Evolutionary conservation across 148 eudicot species (phyloP), one percentile per base, ranked within the genome.

Genomic region (Amaranthus hypochondriacus): DNA sequence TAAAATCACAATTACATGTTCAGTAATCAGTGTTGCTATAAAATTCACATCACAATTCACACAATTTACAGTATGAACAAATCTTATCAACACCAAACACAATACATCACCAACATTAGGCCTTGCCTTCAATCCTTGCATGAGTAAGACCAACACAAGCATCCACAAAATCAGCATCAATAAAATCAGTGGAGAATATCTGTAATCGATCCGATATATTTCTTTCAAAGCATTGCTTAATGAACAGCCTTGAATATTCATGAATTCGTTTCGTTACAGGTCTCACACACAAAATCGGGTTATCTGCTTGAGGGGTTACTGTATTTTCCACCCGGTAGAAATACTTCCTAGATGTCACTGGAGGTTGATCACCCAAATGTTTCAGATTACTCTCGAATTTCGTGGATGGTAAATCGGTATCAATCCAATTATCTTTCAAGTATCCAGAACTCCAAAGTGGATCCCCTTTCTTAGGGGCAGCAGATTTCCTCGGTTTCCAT

Each of bases 281-380:
- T 66, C 56, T 87, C 15, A 95, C 97, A 53, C 97, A 94, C 83
- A 94, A 10, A 13, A 95, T 70, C 5, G 89, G 97, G 71, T 92
- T 92, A 81, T 95, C 98, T 0, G 94, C 87, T 69, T 92, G 93
- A 3, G 98, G 98, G 13, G 98, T 95, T 2, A 89, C 96, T 1
- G 97, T 95, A 58, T 95, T 95, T 81, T 92, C 98, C 9, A 92
- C 97, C 81, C 96, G 69, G 82, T 95, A 95, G 54, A 92, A 95
- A 78, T 4, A 86, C 67, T 89, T 95, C 76, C 98, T 58, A 0
- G 85, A 66, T 44, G 73, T 66, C 15, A 67, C 85, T 0, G 93
- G 83, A 9, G 77, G 90, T 76, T 95, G 98, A 73, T 90, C 86
- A 9, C 86, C 74, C 83, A 95, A 75, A 72, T 85, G 84, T 84